These are phyloP conservation scores for Mucor piriformis DNA, from an alignment of 371 early-diverging fungal genomes.

Conservation along the genomic window DNA sequence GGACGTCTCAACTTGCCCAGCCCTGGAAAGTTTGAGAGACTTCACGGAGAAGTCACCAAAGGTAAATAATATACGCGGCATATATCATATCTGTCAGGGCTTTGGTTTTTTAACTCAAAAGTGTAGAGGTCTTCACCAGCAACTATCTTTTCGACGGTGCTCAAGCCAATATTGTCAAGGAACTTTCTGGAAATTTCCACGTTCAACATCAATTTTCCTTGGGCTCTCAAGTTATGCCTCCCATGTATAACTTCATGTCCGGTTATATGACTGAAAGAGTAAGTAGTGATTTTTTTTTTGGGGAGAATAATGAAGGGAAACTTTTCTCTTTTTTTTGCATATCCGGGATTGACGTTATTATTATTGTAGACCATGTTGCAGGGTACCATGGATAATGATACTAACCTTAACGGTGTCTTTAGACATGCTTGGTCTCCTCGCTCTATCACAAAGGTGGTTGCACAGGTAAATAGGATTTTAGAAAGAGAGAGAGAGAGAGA, in stretches of 20 bases:
- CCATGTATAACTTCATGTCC: slow-evolving; percentile 88
- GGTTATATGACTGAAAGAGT: slow-evolving; percentile 68
- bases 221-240: slow-evolving; percentile 82
- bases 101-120: not conserved
- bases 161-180: slow-evolving; percentile 89
- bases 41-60: slow-evolving; percentile 82
- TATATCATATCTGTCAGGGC: too few species aligned
- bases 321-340: not conserved
- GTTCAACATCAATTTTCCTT: slow-evolving; percentile 91
- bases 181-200: slow-evolving; percentile 91
- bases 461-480: slow-evolving; percentile 59
- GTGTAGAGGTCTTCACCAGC: slow-evolving; percentile 77
- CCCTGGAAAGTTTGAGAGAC: slow-evolving; percentile 86
- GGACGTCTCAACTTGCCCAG: slow-evolving; percentile 74
- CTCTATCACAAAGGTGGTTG: slow-evolving; percentile 74
- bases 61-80: slow-evolving; percentile 45
- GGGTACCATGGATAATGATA: slow-evolving; percentile 92
- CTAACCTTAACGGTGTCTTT: slow-evolving; percentile 54
- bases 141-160: slow-evolving; percentile 94
- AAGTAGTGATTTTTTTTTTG: slow-evolving; percentile 1
- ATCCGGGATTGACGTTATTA: not conserved
- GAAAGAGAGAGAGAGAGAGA: not conserved
- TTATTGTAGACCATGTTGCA: slow-evolving; percentile 65
- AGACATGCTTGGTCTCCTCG: slow-evolving; percentile 49
- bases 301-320: not conserved